Evolutionary conservation across 805 yeast species (phyloP), one percentile per base, ranked within the genome.

Genomic region (Ogataea ramenticola): DNA sequence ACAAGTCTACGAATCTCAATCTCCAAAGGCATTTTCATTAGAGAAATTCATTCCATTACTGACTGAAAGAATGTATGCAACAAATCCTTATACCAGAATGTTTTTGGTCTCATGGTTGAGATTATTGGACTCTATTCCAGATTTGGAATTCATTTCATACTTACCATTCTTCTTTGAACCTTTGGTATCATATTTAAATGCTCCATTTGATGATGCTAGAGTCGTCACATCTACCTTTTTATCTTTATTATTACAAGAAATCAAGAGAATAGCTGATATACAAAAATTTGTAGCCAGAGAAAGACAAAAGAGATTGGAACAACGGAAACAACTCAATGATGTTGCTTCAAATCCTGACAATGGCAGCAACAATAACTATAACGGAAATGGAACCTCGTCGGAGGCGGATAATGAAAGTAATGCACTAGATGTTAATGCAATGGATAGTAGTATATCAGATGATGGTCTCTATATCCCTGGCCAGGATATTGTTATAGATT

Each of bases 91-190:
- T 56, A 89, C 97, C 0, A 74, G 96, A 51, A 83, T 88, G 67
- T 93, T 93, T 56, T 67, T 93, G 45, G 91, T 93, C 12, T 86
- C 95, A 42, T 93, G 99, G 99, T 73, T 93, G 40, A 84, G 88
- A 50, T 75, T 93, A n/a, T 70, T 93, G 40, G 93, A 91, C 62
- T 88, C 93, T 11, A 87, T 90, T 8, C 98, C 99, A 0, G 95
- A 91, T 43, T 69, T 91, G 43, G 96, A 91, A 54, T 68, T 93
- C 46, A 79, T 93, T 17, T 77, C 95, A 0, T 93, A 85, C 58
- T 68, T 93, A 40, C 96, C 99, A 1, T 85, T 90, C 33, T 88
- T 93, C 58, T 68, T 93, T 34, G 93, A 89, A 40, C 96, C 93
- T 0, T 67, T 91, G 48, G 69, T 91, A 39, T 74, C 81, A 17